Evolutionary conservation across 2,329 filamentous ascomycete species (phyloP), one percentile per base, ranked within the genome.

Genomic region (Hysterium pulicare): DNA sequence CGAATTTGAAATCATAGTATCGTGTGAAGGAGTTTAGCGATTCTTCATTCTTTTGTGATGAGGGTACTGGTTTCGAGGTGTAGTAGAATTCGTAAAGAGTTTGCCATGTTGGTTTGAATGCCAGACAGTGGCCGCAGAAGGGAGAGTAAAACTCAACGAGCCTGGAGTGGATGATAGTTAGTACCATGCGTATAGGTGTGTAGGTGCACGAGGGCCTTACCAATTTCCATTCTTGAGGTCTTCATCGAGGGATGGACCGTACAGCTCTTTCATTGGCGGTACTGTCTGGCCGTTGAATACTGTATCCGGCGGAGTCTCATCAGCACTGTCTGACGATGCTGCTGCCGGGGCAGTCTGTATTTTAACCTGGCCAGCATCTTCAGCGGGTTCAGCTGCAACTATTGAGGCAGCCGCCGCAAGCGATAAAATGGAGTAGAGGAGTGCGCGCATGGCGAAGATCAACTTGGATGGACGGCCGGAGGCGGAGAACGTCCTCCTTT

Each of bases 41-140:
- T 56, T 70, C 73, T 55, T 64, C 70, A 21, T 67, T 61, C 33
- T 71, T 72, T 8, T 76, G 67, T 37, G 74, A 69, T 39, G 73
- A 67, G 47, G 74, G 68, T 38, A 84, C 71, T 13, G 86, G 84
- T 57, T 89, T 84, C 28, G 88, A 93, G 28, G 90, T 96, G 71
- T 88, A 83, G 72, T 96, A 98, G 68, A 84, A 96, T 71, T 98
- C 93, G 75, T 97, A 95, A 11, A 91, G 69, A 4, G 90, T 96
- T 69, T 97, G 90, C 75, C 82, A 96, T 38, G 81, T 84, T 6
- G 93, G 93, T 40, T 87, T 89, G 59, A 89, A 87, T 38, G 78
- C 74, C 63, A 78, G 77, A 71, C 90, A 96, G 67, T 95, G 89
- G 35, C 76, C 77, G 67, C 74, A 77, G 48, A 68, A 67, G 10